Evolutionary conservation across 345 rosid species (phyloP), one percentile per base, ranked within the genome.

Genomic region (Corymbia maculata): DNA sequence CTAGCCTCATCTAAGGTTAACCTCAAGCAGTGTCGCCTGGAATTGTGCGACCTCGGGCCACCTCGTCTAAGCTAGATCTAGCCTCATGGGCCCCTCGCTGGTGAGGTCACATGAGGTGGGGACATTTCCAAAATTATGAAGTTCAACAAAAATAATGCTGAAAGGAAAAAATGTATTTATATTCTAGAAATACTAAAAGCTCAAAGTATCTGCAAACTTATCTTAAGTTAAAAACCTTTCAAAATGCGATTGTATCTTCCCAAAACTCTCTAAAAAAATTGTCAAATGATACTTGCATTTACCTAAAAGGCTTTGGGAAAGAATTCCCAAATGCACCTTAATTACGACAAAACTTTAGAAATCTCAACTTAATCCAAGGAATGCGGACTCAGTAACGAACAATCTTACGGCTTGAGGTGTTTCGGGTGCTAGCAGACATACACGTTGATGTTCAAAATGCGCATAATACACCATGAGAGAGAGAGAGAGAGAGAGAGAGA

Each of bases 1-100:
- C 28, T 0, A 55, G 1, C 61, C 61, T 55, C 28, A 55, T 9
- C 61, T 55, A 55, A 4, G 28, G 61, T 55, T 5, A 55, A 4
- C 12, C 61, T 55, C 61, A 9, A 55, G 61, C 28, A 55, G 21
- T 1, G 0, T 55, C 6, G 4, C 61, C 4, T 55, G 21, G 22
- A 28, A 21, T 55, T 9, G 61, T 0, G 0, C 2, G 5, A 55
- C 28, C 4, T 55, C 1, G 21, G 11, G 61, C 12, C 2, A 0
- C 28, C 61, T 55, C 61, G 9, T 12, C 1, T 55, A 55, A 9
- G 61, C 61, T 28, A 55, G 22, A 55, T 55, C 22, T 22, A 28
- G 28, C 28, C 61, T 55, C 61, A 5, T 55, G 21, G 2, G 12
- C 61, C 28, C 22, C 61, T 55, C 61, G 21, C 8, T 0, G 22